Percentiles rank a stretch among this genome's conserved stretches.
Conservation (phyloP, 2,329 filamentous ascomycete species). For the Xylaria sp. region DNA sequence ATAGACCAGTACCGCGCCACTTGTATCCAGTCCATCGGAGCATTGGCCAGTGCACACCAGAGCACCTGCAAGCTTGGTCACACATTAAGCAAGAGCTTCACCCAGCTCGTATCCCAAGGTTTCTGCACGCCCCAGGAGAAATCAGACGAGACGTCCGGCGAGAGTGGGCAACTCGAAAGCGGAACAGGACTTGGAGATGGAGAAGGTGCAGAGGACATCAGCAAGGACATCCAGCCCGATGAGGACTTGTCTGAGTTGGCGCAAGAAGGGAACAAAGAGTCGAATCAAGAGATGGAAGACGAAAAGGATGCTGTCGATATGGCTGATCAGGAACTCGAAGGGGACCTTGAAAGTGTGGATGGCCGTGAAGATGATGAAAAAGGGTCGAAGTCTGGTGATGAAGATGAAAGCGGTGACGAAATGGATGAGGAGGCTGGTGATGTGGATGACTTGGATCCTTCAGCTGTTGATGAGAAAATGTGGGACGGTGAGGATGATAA, state of each 20-base stretch:
- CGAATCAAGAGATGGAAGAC: constrained; percentile 71
- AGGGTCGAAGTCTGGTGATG: constrained; percentile 63
- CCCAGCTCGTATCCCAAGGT: constrained; percentile 77
- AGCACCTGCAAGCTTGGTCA: constrained; percentile 75
- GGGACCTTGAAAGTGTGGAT: constrained; percentile 71
- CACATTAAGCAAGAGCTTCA: constrained; percentile 75
- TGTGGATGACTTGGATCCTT: constrained; percentile 87
- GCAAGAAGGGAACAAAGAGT: constrained; percentile 73
- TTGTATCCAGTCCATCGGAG: constrained; percentile 59
- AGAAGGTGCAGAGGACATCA: constrained; percentile 95
- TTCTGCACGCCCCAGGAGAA: constrained; percentile 91
- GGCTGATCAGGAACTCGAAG: constrained; percentile 89
- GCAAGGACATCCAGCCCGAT: constrained; percentile 91
- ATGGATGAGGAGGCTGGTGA: constrained; percentile 90
- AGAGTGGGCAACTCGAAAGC: constrained; percentile 79
- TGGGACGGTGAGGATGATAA: constrained; percentile 89
- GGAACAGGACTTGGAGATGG: constrained; percentile 95
- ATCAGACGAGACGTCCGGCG: constrained; percentile 67
- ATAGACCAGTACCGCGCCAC: constrained; percentile 71
- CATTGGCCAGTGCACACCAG: constrained; percentile 67
- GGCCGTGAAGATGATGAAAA: constrained; percentile 63
- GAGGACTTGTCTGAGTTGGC: constrained; percentile 92
- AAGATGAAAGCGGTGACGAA: constrained; percentile 69
- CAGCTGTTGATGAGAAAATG: constrained; percentile 95
- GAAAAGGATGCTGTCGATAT: constrained; percentile 88